Percentiles rank a stretch among this genome's conserved stretches.
phyloP scores from a whole-genome alignment of 345 rosid species.

The Arabis hirsuta region DNA sequence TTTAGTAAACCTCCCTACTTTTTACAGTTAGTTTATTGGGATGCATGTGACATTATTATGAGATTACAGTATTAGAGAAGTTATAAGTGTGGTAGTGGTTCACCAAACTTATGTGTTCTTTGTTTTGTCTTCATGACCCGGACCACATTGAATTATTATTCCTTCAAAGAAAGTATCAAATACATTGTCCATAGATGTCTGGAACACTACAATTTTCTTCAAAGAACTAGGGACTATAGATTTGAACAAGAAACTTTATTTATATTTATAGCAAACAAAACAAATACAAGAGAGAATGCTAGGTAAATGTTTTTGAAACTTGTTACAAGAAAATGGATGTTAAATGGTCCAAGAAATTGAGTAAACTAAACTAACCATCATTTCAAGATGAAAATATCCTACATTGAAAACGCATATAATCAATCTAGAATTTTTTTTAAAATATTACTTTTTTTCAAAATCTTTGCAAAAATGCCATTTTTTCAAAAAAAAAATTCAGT shows the following conservation, averaged over 20 bases:
- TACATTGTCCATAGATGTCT: not conserved
- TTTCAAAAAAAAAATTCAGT: too few relatives aligned
- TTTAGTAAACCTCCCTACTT: too few relatives aligned
- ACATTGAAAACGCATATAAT: too few relatives aligned
- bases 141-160: slow-evolving; percentile 12
- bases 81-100: not conserved
- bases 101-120: slow-evolving; percentile 20
- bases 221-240: not conserved
- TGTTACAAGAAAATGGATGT: not conserved
- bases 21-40: not conserved
- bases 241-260: not conserved
- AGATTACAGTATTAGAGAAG: not conserved
- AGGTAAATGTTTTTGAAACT: not conserved
- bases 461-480: too few relatives aligned
- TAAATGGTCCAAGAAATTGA: too few relatives aligned
- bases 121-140: slow-evolving; percentile 19
- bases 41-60: not conserved
- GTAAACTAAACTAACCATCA: too few relatives aligned
- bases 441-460: too few relatives aligned
- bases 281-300: not conserved
- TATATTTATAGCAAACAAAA: not conserved
- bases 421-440: too few relatives aligned
- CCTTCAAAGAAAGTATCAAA: slow-evolving; percentile 11
- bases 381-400: too few relatives aligned
- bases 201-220: not conserved